A percentile compares a stretch with the other conserved stretches of the same genome.
Conservation (phyloP, 2,329 filamentous ascomycete species). For the Fusarium illudens region DNA sequence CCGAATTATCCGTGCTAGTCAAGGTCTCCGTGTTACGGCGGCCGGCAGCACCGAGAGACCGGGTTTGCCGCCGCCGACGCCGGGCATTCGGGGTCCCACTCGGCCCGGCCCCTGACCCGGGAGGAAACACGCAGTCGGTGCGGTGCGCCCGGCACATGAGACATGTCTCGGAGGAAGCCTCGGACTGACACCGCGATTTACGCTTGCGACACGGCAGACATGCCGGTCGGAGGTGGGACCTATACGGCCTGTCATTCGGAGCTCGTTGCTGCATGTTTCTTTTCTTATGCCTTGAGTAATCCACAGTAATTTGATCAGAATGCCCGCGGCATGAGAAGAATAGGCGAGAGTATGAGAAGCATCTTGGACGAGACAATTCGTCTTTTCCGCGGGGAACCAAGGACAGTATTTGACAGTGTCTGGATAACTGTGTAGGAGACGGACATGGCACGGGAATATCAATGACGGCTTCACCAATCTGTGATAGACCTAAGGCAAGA, state of each 20-base stretch:
- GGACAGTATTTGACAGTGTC: not conserved
- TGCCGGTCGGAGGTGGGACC: constrained; percentile 68
- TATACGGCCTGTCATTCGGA: constrained; percentile 57
- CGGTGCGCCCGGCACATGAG: constrained; percentile 66
- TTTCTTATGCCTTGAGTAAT: not conserved
- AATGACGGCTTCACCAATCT: not conserved
- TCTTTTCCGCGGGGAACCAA: not conserved
- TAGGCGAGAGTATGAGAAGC: not conserved
- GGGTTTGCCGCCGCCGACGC: constrained; percentile 20
- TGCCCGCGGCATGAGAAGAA: not conserved
- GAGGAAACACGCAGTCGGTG: constrained; percentile 64
- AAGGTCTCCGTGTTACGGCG: not conserved
- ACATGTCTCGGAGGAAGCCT: constrained; percentile 61
- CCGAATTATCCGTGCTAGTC: not conserved
- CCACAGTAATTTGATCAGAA: not conserved
- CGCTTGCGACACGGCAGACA: constrained; percentile 67
- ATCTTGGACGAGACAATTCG: not conserved
- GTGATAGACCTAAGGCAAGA: not conserved
- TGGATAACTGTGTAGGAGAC: not conserved
- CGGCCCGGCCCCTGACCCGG: constrained; percentile 39
- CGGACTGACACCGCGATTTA: constrained; percentile 69
- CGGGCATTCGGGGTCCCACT: constrained; percentile 25
- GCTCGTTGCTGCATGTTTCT: constrained; percentile 16
- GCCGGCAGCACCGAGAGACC: not conserved
- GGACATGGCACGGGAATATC: not conserved